These are phyloP conservation scores for Cadophora malorum DNA, from an alignment of 2,329 filamentous ascomycete species.

Conservation along the genomic window DNA sequence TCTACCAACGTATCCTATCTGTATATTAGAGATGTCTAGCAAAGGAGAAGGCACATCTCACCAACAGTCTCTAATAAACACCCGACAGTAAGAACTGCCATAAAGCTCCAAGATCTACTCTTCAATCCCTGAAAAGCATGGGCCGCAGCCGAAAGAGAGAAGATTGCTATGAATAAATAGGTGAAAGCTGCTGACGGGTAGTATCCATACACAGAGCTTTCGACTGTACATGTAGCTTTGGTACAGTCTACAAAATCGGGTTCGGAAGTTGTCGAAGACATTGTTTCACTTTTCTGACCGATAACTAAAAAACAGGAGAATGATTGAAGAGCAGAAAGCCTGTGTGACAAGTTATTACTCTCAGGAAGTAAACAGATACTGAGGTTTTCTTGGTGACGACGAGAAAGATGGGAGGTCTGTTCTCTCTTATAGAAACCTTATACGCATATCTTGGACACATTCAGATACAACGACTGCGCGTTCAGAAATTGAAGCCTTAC, in stretches of 20 bases:
- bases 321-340: too few relatives aligned
- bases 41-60: background rate
- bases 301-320: too few relatives aligned
- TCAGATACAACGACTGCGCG: too few relatives aligned
- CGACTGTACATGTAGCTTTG: slow-evolving; percentile 15
- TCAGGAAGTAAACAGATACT: too few relatives aligned
- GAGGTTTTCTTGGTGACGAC: too few relatives aligned
- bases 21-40: background rate
- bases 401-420: too few relatives aligned
- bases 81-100: slow-evolving; percentile 6
- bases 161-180: slow-evolving; percentile 10
- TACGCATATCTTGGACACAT: too few relatives aligned
- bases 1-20: slow-evolving; percentile 20
- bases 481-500: too few relatives aligned
- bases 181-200: slow-evolving; percentile 1
- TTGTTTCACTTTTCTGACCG: too few relatives aligned
- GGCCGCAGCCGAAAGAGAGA: background rate
- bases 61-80: slow-evolving; percentile 15
- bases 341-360: too few relatives aligned
- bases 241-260: background rate
- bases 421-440: too few relatives aligned
- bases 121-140: slow-evolving; percentile 17
- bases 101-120: slow-evolving; percentile 16
- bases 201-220: slow-evolving; percentile 18
- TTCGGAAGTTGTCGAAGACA: background rate